These are phyloP conservation scores for Ampelocalamus luodianensis DNA, from an alignment of 176 grass and related monocot species.

Conservation along the genomic window DNA sequence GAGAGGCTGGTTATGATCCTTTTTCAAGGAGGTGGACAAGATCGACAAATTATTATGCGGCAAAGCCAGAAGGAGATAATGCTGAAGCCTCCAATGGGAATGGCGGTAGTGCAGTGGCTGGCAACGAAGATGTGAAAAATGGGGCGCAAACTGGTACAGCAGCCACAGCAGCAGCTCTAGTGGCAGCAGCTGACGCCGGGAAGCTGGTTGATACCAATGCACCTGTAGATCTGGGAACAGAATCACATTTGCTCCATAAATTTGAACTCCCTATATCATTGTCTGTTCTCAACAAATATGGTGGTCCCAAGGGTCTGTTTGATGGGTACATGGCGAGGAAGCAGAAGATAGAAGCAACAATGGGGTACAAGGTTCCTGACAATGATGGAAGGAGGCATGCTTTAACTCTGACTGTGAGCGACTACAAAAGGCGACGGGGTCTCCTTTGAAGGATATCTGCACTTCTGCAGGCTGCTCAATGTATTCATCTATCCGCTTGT, in stretches of 20 bases:
- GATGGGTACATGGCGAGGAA: slow-evolving; percentile 74
- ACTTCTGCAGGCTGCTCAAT: background rate
- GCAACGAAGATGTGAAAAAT: slow-evolving; percentile 47
- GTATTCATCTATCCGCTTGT: slow-evolving; percentile 3
- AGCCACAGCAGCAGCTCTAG: slow-evolving; percentile 68
- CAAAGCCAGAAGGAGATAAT: slow-evolving; percentile 63
- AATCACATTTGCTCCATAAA: slow-evolving; percentile 67
- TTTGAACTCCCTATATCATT: slow-evolving; percentile 89
- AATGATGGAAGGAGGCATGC: slow-evolving; percentile 78
- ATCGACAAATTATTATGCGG: slow-evolving; percentile 84
- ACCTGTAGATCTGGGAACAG: slow-evolving; percentile 82
- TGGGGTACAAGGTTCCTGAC: slow-evolving; percentile 73
- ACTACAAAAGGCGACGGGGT: slow-evolving; percentile 74
- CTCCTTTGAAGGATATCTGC: slow-evolving; percentile 57
- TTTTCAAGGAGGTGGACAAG: slow-evolving; percentile 98
- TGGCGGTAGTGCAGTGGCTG: background rate
- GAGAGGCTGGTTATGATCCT: slow-evolving; percentile 96
- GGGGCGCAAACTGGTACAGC: slow-evolving; percentile 48
- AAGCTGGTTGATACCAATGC: slow-evolving; percentile 90
- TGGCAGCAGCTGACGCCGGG: slow-evolving; percentile 84
- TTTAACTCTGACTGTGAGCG: slow-evolving; percentile 68
- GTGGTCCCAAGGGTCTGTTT: slow-evolving; percentile 72
- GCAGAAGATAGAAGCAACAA: slow-evolving; percentile 75
- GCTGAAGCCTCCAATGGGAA: slow-evolving; percentile 49
- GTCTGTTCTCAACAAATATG: slow-evolving; percentile 66